These are phyloP conservation scores for Delonix regia DNA, from an alignment of 306 rosid genomes.

Conservation along the genomic window DNA sequence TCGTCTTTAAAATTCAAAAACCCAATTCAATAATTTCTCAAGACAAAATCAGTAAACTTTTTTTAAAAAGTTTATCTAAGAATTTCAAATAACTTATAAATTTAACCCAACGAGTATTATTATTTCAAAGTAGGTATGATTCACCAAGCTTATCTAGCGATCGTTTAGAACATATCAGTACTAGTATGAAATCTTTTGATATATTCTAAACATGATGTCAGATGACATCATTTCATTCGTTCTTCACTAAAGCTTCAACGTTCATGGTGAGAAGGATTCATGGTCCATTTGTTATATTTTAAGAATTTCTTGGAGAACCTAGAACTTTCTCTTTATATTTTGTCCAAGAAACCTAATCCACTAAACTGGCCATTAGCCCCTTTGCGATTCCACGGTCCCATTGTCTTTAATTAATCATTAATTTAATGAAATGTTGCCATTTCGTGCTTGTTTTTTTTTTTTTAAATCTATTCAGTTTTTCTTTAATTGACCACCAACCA, in stretches of 20 bases:
- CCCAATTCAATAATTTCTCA: no score
- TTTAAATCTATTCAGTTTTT: constrained; percentile 31
- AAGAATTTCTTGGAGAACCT: constrained; percentile 4
- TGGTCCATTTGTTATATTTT: constrained; percentile 9
- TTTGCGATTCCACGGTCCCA: constrained; percentile 32
- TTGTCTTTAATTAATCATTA: background rate
- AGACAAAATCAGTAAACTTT: no score
- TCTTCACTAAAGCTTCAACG: constrained; percentile 3
- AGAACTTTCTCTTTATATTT: constrained; percentile 26
- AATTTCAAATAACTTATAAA: no score
- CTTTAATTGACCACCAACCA: constrained; percentile 39
- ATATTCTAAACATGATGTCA: background rate
- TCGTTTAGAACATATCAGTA: background rate
- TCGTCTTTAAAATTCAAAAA: no score
- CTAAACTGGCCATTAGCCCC: constrained; percentile 27
- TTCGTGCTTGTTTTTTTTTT: constrained; percentile 32
- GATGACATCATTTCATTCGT: background rate
- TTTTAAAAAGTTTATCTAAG: no score
- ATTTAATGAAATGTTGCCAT: constrained; percentile 5
- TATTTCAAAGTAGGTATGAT: no score
- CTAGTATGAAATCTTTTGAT: background rate
- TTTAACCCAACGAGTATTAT: no score
- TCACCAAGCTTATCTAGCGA: background rate
- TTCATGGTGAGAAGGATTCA: constrained; percentile 23
- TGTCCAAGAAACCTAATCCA: constrained; percentile 38